A percentile compares a stretch with the other conserved stretches of the same genome.
Conservation (phyloP, 2,329 filamentous ascomycete genomes). For the Davidsoniella eucalypti region DNA sequence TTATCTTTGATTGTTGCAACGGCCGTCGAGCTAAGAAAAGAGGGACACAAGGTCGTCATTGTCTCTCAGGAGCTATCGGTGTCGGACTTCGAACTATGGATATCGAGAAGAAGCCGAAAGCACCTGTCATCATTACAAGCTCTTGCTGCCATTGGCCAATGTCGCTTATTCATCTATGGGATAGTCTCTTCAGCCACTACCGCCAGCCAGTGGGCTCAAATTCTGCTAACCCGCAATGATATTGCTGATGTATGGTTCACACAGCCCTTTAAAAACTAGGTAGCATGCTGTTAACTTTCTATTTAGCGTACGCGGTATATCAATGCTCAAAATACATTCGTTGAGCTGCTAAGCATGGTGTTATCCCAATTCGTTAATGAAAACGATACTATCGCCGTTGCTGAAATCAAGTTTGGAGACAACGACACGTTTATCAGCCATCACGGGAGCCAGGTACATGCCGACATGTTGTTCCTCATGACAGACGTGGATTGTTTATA, state of each 20-base stretch:
- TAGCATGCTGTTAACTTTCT: constrained; percentile 6
- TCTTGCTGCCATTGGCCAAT: constrained; percentile 89
- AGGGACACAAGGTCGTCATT: constrained; percentile 88
- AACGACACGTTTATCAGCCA: constrained; percentile 94
- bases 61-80: constrained; percentile 96
- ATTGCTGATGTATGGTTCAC: constrained; percentile 62
- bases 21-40: constrained; percentile 66
- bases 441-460: constrained; percentile 91
- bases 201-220: constrained; percentile 85
- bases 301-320: constrained; percentile 70
- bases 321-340: constrained; percentile 91
- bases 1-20: constrained; percentile 90
- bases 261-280: background rate
- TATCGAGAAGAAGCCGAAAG: constrained; percentile 70
- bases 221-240: constrained; percentile 84
- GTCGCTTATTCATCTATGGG: constrained; percentile 86
- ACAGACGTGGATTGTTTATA: constrained; percentile 97
- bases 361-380: constrained; percentile 98
- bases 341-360: constrained; percentile 79
- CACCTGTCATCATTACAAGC: constrained; percentile 83
- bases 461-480: constrained; percentile 94
- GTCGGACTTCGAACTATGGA: constrained; percentile 86
- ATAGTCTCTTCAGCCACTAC: constrained; percentile 75
- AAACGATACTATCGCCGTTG: constrained; percentile 90
- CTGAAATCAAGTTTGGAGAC: constrained; percentile 98